Base-by-base conservation (phyloP, 2,329 filamentous ascomycete genomes). In the Fusarium sp. region DNA sequence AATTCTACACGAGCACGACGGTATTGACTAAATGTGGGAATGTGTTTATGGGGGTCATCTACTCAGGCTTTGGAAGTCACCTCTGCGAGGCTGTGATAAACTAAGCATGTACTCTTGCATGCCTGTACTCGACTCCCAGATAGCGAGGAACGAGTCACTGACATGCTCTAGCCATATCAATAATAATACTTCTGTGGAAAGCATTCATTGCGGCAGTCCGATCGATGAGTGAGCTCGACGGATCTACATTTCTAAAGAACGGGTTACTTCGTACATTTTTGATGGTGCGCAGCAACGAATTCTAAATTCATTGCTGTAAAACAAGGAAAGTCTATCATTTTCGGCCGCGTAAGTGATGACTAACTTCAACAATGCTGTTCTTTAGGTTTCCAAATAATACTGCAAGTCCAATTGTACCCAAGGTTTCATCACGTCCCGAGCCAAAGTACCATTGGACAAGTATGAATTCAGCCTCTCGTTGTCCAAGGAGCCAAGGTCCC, bases 311-410 rank as follows among this genome's bases (percentile, higher is more conserved):
- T 39, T 21, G 30, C 60, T 26, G 25, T 49, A 18, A 41, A 64
- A 16, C 61, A 45, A 12, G 16, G 45, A 10, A 46, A 43, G 34
- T 59, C 60, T 65, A 65, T 65, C 52, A 63, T 65, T 58, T 64
- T 45, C 41, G 42, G 50, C 52, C 48, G 42, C 34, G 21, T 14
- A 58, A 21, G 30, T 8, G 25, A 34, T 46, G 41, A 39, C 59
- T 30, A 39, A 43, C 42, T 48, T 25, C 23, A 58, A 52, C 43
- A 49, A 18, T 41, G 34, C 59, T 50, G 11, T 19, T 51, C 14
- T 48, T n/a, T 13, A 51, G 46, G 46, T 48, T 62, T 45, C 21
- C 30, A 61, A 23, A 25, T 46, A 31, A 44, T 46, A 41, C 4
- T 52, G 21, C 30, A 58, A 52, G 19, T 18, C 28, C 31, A 21